Base-by-base conservation (phyloP, 2,329 filamentous ascomycete genomes). In the Onygena corvina region DNA sequence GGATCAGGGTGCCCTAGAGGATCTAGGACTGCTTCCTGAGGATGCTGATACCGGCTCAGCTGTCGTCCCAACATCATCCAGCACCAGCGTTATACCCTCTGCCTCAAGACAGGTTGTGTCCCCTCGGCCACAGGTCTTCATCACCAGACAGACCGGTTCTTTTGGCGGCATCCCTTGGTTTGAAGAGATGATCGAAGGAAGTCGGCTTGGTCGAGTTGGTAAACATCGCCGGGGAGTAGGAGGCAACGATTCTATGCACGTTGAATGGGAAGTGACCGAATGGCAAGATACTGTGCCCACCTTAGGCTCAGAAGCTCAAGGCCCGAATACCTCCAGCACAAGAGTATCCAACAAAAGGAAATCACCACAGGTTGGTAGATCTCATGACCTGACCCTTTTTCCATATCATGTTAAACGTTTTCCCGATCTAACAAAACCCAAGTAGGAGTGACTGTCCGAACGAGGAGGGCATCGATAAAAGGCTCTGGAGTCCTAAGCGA, bases 251-350 rank as follows among this genome's bases (percentile, higher is more conserved):
- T 73, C 70, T 23, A 76, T 80, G 31, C 77, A 71, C 38, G 75
- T 92, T 8, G 83, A 92, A 60, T 94, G 86, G 85, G 87, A 94
- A 66, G 75, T 94, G 54, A 74, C 82, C 33, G 88, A 94, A 67
- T 89, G 77, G 73, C 76, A 72, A 42, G 68, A 64, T 42, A 74
- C 72, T 47, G 71, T 61, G 46, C 35, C 48, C 4, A 29, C 21
- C 23, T 3, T 47, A 14, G 29, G 21, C n/a, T 23, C 46, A 1
- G 36, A 50, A 33, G 49, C 33, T 5, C 35, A 47, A 21, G 44
- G 21, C 20, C 12, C 42, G 16, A 25, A 29, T 11, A 36, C 46
- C 27, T 47, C 50, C 23, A 49, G 16, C 33, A 47, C 47, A 49
- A 50, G 49, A 42, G 44, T 36, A 16, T 50, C 51, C 50, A 40